Evolutionary conservation across 1,284 basidiomycete species (phyloP).

Genomic region (Xerocomus minutiporus): DNA sequence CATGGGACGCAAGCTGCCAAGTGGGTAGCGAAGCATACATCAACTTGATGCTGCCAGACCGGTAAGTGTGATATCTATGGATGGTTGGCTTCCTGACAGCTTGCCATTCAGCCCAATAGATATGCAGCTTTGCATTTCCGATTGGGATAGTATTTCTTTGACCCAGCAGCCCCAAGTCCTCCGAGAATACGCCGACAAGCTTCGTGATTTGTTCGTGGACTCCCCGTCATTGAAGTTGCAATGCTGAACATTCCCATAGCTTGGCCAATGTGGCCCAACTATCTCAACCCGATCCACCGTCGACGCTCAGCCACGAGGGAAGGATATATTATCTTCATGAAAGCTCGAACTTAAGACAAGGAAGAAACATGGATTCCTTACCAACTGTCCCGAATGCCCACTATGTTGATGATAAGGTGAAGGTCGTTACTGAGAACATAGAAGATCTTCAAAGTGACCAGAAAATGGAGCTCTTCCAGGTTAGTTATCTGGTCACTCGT

Average conservation of each 20-base stretch:
- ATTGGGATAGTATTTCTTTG: constrained; percentile 29
- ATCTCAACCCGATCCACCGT: constrained; percentile 49
- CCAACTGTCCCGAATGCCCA: constrained; percentile 1
- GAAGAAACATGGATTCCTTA: constrained; percentile 29
- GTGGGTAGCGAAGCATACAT: constrained; percentile 30
- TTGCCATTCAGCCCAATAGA: constrained; percentile 44
- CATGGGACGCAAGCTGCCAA: constrained; percentile 12
- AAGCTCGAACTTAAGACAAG: constrained; percentile 49
- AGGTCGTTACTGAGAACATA: constrained; percentile 40
- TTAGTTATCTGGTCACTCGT: constrained; percentile 24
- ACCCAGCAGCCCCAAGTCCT: constrained; percentile 42
- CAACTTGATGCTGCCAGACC: constrained; percentile 56
- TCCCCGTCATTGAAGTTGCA: not conserved
- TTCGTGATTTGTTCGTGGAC: constrained; percentile 45
- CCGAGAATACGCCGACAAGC: constrained; percentile 38
- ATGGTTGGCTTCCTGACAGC: constrained; percentile 9
- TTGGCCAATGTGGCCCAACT: constrained; percentile 26
- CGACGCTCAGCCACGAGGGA: constrained; percentile 40
- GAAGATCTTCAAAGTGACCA: constrained; percentile 55
- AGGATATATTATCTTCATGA: constrained; percentile 48
- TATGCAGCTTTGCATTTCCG: constrained; percentile 41
- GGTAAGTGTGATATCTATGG: constrained; percentile 36
- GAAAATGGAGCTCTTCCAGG: constrained; percentile 52
- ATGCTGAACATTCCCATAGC: constrained; percentile 19
- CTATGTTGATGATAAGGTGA: constrained; percentile 11